phyloP scores from a whole-genome alignment of 2,329 filamentous ascomycete genomes.

The Pseudogymnoascus verrucosus region DNA sequence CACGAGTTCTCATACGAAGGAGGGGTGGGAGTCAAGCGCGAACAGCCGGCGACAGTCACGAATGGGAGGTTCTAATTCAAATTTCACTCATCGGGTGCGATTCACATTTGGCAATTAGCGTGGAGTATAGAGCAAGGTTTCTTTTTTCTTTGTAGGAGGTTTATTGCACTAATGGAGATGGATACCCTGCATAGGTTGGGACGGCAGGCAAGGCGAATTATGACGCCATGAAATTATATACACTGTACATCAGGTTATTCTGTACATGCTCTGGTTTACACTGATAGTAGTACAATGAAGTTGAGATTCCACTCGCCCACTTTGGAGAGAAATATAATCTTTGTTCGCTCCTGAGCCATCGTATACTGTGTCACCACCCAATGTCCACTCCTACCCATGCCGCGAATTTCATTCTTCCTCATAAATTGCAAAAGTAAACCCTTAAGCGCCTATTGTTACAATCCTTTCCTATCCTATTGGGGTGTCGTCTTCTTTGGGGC shows the following conservation, averaged over 20 bases:
- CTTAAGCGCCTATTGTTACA: slow-evolving; percentile 1
- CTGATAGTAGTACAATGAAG: slow-evolving; percentile 6
- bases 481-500: slow-evolving; percentile 20
- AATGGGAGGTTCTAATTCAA: slow-evolving; percentile 2
- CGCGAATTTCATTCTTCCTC: neutral
- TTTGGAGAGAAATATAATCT: neutral
- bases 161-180: slow-evolving; percentile 5
- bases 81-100: neutral
- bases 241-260: slow-evolving; percentile 2
- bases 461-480: slow-evolving; percentile 4
- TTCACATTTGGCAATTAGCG: slow-evolving; percentile 8
- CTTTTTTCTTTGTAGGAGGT: slow-evolving; percentile 1
- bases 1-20: slow-evolving; percentile 2
- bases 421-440: neutral
- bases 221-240: slow-evolving; percentile 7
- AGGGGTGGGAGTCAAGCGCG: slow-evolving; percentile 2
- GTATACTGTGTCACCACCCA: neutral
- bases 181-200: slow-evolving; percentile 1
- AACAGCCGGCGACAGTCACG: neutral
- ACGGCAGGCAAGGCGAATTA: slow-evolving; percentile 3
- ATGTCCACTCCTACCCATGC: neutral
- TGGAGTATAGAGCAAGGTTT: slow-evolving; percentile 6
- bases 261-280: slow-evolving; percentile 6
- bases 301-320: slow-evolving; percentile 4
- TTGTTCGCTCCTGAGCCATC: neutral